Base-by-base conservation (phyloP, 2,329 filamentous ascomycete genomes). In the Metarhizium rileyi region DNA sequence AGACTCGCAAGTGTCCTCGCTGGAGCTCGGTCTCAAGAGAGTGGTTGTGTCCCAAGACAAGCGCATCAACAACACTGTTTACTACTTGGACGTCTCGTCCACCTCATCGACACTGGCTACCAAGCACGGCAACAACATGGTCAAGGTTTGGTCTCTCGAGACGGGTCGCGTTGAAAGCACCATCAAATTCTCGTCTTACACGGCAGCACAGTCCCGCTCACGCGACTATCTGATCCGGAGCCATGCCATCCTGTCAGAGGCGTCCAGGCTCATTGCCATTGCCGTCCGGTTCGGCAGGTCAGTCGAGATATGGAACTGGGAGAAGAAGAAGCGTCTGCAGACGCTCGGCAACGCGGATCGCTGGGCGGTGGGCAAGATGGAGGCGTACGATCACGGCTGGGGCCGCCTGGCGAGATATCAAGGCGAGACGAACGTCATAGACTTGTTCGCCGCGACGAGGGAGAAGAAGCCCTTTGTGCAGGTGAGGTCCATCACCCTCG, bases 101-200 rank as follows among this genome's bases (percentile, higher is more conserved):
- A 60, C 57, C 1, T 62, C 63, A 0, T 58, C 61, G 4, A 62
- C 62, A 9, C 55, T 70, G 2, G 66, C 67, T 6, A 68, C 61
- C 56, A 65, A 65, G 49, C 62, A 65, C 35, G 63, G 63, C 26
- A 64, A 96, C 64, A 84, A 86, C 52, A 88, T 87, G 1, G 86
- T 95, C 52, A 95, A 95, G 68, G 87, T 96, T 49, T 96, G 90
- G 85, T 88, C 87, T 8, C 74, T 84, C 14, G 83, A 88, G 53
- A 84, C 89, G 60, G 89, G 90, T 23, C 86, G 90, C 57, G 81
- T 88, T 0, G 78, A 89, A 52, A 61, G 54, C 48, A 53, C 55
- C 35, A 59, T 71, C 59, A 71, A 70, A 38, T 61, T 70, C 30
- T 62, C 63, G 1, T 66, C 65, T 9, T 70, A 70, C 51, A 68